Evolutionary conservation across 805 yeast genomes (phyloP), one percentile per base, ranked within the genome.

Genomic region (Wickerhamomyces chambardii): DNA sequence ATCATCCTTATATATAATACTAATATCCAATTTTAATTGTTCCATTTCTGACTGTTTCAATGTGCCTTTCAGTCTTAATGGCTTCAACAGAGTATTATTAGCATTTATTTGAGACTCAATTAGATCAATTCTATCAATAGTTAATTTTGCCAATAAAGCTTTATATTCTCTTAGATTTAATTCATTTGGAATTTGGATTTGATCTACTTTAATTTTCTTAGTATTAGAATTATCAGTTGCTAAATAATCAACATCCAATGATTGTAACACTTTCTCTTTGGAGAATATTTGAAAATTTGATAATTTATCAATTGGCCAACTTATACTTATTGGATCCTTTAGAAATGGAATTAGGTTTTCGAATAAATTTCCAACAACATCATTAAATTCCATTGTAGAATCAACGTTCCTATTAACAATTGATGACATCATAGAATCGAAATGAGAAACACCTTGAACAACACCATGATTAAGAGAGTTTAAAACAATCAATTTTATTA

Each of bases 391-490:
- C 6, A 18, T 8, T 2, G 43, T 34, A 7, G 12, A 17, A 27
- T 41, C 46, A 4, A 12, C 14, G 4, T 33, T 19, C 41, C 50
- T 17, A 30, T 17, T 21, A 50, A 42, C 63, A 27, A 41, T n/a
- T 11, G 46, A 30, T 39, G 44, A 40, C 24, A 21, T 21, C 24
- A 21, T 21, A 8, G 24, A 21, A 3, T 50, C 50, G 4, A 40
- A 36, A 6, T 40, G 35, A 14, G 29, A 22, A 35, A 39, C 43
- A 21, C 36, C 35, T 11, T 34, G 29, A 17, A 42, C 34, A n/a
- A 47, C 37, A n/a, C 56, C 60, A 50, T 73, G 74, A 30, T 68
- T 71, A 15, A 70, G 60, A 0, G 75, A 65, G 41, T 68, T 66
- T 4, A 55, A 31, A 6, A 67, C 63, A 14, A 73, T 39, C 9